phyloP scores from a whole-genome alignment of 2,329 filamentous ascomycete species.

The Magnaporthiopsis incrustans region DNA sequence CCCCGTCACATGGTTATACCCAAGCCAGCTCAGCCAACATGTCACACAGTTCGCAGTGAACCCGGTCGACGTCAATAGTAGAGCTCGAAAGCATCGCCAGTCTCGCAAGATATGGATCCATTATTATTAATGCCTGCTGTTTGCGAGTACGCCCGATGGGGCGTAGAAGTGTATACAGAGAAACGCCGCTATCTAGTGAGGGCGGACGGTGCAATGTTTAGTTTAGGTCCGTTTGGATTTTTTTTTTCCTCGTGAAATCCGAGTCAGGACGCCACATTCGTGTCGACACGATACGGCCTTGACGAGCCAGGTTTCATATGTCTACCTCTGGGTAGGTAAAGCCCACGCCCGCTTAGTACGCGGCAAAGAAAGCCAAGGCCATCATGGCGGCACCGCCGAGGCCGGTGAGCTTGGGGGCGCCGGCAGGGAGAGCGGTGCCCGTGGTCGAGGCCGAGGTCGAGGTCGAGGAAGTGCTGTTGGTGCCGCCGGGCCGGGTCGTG shows the following conservation, averaged over 20 bases:
- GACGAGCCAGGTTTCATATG: background rate
- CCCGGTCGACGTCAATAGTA: background rate
- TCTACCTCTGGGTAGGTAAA: too few relatives aligned
- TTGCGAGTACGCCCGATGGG: background rate
- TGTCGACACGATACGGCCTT: too few relatives aligned
- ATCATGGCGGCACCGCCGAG: constrained; percentile 15
- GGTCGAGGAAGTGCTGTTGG: background rate
- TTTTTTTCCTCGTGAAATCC: too few relatives aligned
- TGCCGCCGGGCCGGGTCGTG: constrained; percentile 12
- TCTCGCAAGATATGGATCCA: background rate
- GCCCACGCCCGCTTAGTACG: constrained; percentile 3
- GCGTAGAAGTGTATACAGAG: background rate
- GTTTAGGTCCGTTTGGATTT: too few relatives aligned
- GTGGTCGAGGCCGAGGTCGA: background rate
- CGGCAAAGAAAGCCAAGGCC: constrained; percentile 15
- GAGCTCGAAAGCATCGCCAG: background rate
- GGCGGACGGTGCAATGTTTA: too few relatives aligned
- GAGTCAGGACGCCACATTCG: too few relatives aligned
- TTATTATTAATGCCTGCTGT: background rate
- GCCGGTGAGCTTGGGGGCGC: constrained; percentile 1
- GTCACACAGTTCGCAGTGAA: background rate
- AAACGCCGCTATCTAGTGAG: background rate
- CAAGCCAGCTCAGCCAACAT: too few relatives aligned
- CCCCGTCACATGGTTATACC: background rate
- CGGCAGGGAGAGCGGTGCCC: too few relatives aligned